Evolutionary conservation across 768 basidiomycete genomes (phyloP).

Genomic region (Lepiota venenata): DNA sequence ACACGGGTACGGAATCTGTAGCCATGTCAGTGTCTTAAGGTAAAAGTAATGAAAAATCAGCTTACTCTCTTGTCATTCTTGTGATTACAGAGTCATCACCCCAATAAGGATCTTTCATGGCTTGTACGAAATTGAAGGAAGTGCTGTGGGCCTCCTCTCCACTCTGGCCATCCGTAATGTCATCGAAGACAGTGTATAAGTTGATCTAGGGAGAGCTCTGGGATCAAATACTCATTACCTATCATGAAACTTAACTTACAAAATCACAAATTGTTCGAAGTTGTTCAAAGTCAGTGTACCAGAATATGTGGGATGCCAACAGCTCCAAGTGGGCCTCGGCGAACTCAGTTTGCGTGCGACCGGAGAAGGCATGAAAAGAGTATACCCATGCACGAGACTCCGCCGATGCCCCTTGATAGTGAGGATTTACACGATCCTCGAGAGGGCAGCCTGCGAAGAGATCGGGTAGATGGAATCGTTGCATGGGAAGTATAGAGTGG

Average conservation of each 20-base stretch:
- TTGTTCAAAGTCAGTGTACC: neutral
- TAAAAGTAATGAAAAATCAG: constrained; percentile 7
- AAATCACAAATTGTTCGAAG: neutral
- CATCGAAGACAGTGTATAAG: constrained; percentile 62
- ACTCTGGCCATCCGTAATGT: constrained; percentile 63
- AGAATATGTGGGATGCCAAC: neutral
- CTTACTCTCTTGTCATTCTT: constrained; percentile 59
- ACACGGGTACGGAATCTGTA: no score
- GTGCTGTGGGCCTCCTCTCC: constrained; percentile 52
- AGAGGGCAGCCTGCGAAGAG: no score
- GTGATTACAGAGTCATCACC: constrained; percentile 52
- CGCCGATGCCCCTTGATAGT: no score
- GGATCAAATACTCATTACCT: neutral
- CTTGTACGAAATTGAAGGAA: constrained; percentile 47
- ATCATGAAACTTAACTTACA: no score
- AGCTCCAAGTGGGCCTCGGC: neutral
- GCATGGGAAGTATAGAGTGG: no score
- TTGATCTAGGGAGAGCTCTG: constrained; percentile 35
- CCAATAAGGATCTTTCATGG: constrained; percentile 47
- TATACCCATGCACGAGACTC: neutral
- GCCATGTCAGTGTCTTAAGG: no score
- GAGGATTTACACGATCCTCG: no score
- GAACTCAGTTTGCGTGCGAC: neutral
- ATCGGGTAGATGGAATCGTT: no score
- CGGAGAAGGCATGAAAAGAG: neutral